Conservation (phyloP, 139 green algal genomes). For the Coccomyxa sp. region DNA sequence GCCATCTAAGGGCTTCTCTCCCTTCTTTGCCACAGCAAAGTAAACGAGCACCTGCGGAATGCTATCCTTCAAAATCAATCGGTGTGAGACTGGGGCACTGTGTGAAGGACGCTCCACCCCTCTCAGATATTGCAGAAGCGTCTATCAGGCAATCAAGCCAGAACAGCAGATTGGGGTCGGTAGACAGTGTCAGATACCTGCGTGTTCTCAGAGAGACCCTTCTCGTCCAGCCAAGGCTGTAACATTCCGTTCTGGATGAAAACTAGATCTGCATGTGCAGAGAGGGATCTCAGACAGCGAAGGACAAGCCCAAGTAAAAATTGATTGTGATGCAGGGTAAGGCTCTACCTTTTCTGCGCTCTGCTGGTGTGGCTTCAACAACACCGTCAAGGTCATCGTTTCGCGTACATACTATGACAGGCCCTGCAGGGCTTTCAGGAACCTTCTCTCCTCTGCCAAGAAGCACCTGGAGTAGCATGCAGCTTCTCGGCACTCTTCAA, state of each 20-base stretch:
- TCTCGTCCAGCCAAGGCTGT: constrained; percentile 85
- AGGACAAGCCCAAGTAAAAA: neutral
- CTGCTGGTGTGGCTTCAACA: constrained; percentile 59
- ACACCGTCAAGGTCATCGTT: constrained; percentile 82
- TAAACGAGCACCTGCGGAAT: constrained; percentile 87
- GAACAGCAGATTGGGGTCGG: neutral
- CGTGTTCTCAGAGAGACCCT: constrained; percentile 81
- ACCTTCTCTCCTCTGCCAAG: constrained; percentile 56
- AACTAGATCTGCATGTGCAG: constrained; percentile 78
- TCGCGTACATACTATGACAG: constrained; percentile 88
- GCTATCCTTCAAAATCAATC: neutral
- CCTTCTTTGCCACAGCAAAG: constrained; percentile 95
- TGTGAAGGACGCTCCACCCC: too few species aligned
- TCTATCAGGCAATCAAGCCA: neutral
- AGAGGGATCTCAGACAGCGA: neutral
- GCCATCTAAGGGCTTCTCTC: constrained; percentile 83
- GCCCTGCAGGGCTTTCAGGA: constrained; percentile 30
- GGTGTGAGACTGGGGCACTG: neutral
- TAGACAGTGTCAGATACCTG: too few species aligned
- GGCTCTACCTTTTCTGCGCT: constrained; percentile 45
- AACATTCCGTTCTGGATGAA: constrained; percentile 99
- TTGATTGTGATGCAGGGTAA: neutral
- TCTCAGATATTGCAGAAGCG: neutral
- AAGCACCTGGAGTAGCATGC: constrained; percentile 40
- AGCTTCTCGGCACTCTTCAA: too few species aligned